These are phyloP conservation scores for Lophiotrema nucula DNA, from an alignment of 495 filamentous ascomycete species.

Conservation along the genomic window DNA sequence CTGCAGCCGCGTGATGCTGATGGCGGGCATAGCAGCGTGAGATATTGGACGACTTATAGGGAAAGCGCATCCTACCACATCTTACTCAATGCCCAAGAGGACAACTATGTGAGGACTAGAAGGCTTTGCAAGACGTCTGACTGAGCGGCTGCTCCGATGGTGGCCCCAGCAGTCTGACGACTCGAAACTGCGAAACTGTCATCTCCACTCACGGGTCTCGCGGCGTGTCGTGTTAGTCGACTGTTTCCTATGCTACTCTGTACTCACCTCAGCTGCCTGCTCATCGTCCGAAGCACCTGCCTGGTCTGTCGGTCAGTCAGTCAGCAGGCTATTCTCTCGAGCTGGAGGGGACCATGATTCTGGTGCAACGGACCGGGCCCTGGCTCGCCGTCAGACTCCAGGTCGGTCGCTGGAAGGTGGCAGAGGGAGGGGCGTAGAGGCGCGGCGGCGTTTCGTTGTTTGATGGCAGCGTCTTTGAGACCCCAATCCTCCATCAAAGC, in stretches of 20 bases:
- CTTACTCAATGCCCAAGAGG: too few species aligned
- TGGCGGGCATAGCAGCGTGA: neutral
- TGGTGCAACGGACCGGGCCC: neutral
- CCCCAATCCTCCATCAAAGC: too few species aligned
- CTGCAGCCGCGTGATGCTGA: neutral
- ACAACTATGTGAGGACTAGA: too few species aligned
- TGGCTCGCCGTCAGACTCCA: neutral
- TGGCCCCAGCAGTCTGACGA: neutral
- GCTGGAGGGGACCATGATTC: neutral
- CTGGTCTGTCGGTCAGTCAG: neutral
- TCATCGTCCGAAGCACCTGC: neutral
- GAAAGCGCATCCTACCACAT: too few species aligned
- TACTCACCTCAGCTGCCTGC: conserved; percentile 2
- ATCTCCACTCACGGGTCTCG: conserved; percentile 10
- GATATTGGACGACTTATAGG: neutral
- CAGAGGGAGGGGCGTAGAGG: too few species aligned
- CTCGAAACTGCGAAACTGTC: conserved; percentile 11
- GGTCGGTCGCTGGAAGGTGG: neutral
- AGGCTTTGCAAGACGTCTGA: neutral
- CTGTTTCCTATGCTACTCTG: neutral
- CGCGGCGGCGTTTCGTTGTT: neutral
- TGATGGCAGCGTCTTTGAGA: neutral
- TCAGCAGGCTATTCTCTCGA: conserved; percentile 13
- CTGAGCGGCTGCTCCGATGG: neutral
- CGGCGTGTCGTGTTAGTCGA: neutral